Evolutionary conservation across 495 filamentous ascomycete genomes (phyloP).

Genomic region (Parathielavia appendiculata): DNA sequence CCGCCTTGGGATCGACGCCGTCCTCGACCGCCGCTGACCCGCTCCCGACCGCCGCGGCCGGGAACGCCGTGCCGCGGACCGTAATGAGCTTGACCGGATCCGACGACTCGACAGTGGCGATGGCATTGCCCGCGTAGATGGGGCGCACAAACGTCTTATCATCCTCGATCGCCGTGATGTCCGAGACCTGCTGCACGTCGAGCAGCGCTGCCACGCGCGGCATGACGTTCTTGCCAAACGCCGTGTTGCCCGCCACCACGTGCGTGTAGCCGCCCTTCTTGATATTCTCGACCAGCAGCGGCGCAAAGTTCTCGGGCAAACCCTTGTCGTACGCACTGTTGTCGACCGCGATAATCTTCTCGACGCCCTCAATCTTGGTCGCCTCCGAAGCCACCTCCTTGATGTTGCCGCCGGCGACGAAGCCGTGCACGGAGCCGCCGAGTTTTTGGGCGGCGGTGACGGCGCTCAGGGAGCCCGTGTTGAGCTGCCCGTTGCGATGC

Average conservation of each 20-base stretch:
- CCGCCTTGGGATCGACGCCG: slow-evolving; percentile 67
- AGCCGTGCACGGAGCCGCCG: slow-evolving; percentile 77
- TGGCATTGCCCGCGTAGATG: slow-evolving; percentile 96
- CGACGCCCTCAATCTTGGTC: slow-evolving; percentile 81
- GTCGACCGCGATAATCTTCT: slow-evolving; percentile 85
- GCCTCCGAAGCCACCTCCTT: slow-evolving; percentile 80
- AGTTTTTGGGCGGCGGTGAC: slow-evolving; percentile 83
- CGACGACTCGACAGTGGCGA: slow-evolving; percentile 89
- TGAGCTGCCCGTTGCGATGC: slow-evolving; percentile 85
- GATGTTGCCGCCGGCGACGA: slow-evolving; percentile 78
- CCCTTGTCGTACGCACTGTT: slow-evolving; percentile 91
- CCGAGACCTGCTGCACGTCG: slow-evolving; percentile 87
- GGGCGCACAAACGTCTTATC: slow-evolving; percentile 95
- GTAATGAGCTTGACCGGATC: slow-evolving; percentile 87
- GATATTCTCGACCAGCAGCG: slow-evolving; percentile 88
- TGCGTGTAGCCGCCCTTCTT: slow-evolving; percentile 91
- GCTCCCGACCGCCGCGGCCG: slow-evolving; percentile 49
- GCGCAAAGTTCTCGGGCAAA: slow-evolving; percentile 91
- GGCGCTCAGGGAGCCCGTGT: slow-evolving; percentile 73
- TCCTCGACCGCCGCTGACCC: slow-evolving; percentile 57
- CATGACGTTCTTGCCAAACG: slow-evolving; percentile 93
- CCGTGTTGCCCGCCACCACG: slow-evolving; percentile 82
- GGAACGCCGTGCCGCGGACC: slow-evolving; percentile 86
- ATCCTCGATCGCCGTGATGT: slow-evolving; percentile 79
- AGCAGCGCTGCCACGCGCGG: slow-evolving; percentile 93